phyloP scores from a whole-genome alignment of 441 rosid genomes.

The Isatis lusitanica region DNA sequence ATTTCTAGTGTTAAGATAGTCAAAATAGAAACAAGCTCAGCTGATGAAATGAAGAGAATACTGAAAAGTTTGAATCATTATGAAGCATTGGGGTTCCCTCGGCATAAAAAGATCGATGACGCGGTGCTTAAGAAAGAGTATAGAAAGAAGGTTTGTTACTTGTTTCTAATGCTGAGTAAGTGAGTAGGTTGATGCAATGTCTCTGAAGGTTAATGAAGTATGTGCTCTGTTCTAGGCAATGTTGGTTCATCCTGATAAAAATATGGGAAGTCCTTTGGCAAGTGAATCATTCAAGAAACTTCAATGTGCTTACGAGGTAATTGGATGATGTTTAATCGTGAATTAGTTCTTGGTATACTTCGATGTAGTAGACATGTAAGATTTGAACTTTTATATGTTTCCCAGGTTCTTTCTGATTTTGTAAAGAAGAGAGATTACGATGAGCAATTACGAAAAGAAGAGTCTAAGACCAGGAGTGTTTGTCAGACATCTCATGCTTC shows the following conservation, averaged over 20 bases:
- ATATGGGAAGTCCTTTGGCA: conserved; percentile 91
- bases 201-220: neutral
- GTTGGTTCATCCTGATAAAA: conserved; percentile 99
- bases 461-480: conserved; percentile 69
- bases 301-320: conserved; percentile 96
- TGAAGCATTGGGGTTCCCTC: conserved; percentile 78
- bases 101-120: conserved; percentile 67
- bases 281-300: conserved; percentile 98
- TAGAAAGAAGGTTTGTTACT: conserved; percentile 68
- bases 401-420: conserved; percentile 88
- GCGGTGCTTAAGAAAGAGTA: conserved; percentile 79
- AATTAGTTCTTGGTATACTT: conserved; percentile 15
- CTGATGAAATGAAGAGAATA: conserved; percentile 92
- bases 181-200: conserved; percentile 1
- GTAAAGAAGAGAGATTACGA: conserved; percentile 92
- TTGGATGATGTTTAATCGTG: neutral
- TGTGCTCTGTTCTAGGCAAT: conserved; percentile 67
- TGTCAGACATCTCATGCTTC: conserved; percentile 50
- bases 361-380: neutral
- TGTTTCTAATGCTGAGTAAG: conserved; percentile 1
- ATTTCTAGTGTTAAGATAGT: conserved; percentile 47
- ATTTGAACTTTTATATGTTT: neutral
- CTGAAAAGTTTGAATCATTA: conserved; percentile 74
- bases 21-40: conserved; percentile 59
- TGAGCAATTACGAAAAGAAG: conserved; percentile 88